Base-by-base conservation (phyloP, 768 basidiomycete genomes). In the Rhodosporidiobolus sp. region DNA sequence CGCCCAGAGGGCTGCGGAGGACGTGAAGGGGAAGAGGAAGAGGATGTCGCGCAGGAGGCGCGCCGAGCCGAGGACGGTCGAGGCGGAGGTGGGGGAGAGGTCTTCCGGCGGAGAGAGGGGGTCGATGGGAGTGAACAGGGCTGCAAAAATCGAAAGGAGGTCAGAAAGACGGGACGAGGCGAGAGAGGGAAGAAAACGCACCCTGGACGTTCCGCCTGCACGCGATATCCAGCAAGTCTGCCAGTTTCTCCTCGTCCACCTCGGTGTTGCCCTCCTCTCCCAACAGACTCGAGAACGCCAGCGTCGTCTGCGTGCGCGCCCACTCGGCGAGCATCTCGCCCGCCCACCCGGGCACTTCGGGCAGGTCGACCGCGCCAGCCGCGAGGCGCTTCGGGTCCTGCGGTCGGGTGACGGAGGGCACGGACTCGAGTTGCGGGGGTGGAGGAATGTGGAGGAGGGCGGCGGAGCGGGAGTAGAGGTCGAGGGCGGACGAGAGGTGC, bases 41-140 rank as follows among this genome's bases (percentile, higher is more conserved):
- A 67, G 52, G 30, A 76, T 54, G 61, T 76, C 72, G 1, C 55
- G 53, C 43, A 76, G 54, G 12, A 76, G 58, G 28, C 66, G 71
- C 2, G 75, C 65, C 53, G 65, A 70, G 53, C 75, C 75, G 35
- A 73, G 46, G 46, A 76, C 75, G 38, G 75, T 76, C 7, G 56
- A 48, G 22, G 75, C 50, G 8, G 58, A 58, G 57, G 68, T 34
- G 5, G 64, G 16, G 24, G 60, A 52, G 19, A 28, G 22, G 16
- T 66, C 60, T n/a, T 53, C 66, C 19, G 50, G 24, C 0, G 69
- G 19, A 0, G 75, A 70, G 24, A 62, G 54, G 0, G 62, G 69
- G 54, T 73, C 69, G 55, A 76, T n/a, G 26, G 75, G 75, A 1
- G 75, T 76, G 64, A 76, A 76, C 10, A 76, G 67, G n/a, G 75